These are phyloP conservation scores for Colletotrichum costaricense DNA, from an alignment of 2,329 filamentous ascomycete species.

Conservation along the genomic window DNA sequence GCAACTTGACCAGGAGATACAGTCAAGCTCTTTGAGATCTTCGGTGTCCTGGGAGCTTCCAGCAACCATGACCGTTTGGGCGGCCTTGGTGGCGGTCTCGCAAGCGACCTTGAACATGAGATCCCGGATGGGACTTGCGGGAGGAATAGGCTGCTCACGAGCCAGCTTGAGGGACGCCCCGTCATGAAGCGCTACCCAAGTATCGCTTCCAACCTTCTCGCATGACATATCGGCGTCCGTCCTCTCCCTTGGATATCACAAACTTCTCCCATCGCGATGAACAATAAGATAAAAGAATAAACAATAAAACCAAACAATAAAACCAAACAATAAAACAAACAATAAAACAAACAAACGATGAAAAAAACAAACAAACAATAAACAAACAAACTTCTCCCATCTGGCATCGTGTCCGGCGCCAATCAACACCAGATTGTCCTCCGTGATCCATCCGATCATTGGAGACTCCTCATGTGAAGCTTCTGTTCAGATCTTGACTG, in stretches of 20 bases:
- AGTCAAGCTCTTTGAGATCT: too few species aligned
- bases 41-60: too few species aligned
- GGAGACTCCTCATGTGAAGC: too few species aligned
- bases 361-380: too few species aligned
- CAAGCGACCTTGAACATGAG: too few species aligned
- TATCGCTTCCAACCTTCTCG: conserved; percentile 88
- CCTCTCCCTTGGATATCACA: conserved; percentile 73
- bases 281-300: too few species aligned
- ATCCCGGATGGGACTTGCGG: conserved; percentile 66
- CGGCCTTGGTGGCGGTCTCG: too few species aligned
- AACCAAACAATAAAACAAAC: too few species aligned
- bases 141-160: conserved; percentile 69
- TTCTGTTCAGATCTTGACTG: too few species aligned
- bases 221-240: conserved; percentile 74
- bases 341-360: too few species aligned
- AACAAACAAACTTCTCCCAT: conserved; percentile 83
- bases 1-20: conserved; percentile 77
- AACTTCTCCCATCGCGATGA: conserved; percentile 55
- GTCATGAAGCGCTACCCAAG: conserved; percentile 57
- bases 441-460: conserved; percentile 87
- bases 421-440: conserved; percentile 79
- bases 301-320: too few species aligned
- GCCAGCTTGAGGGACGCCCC: background rate
- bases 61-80: too few species aligned
- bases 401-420: conserved; percentile 83